Evolutionary conservation across 1,284 basidiomycete species (phyloP).

Genomic region (Mycosarcoma mackinlayi): DNA sequence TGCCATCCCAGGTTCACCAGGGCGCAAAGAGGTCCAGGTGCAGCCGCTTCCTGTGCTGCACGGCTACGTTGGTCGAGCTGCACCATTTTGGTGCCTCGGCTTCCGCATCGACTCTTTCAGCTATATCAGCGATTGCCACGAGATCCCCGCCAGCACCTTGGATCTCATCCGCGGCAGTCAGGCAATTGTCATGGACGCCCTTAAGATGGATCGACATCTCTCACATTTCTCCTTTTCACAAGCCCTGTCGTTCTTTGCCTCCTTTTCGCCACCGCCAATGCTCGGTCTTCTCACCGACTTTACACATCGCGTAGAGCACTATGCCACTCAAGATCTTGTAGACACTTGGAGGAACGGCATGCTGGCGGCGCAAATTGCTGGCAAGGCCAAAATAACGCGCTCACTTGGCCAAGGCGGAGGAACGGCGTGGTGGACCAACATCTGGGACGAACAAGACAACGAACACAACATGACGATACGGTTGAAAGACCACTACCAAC

Average conservation of each 20-base stretch:
- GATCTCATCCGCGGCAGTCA: conserved; percentile 49
- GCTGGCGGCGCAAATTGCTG: conserved; percentile 24
- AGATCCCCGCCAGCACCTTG: conserved; percentile 47
- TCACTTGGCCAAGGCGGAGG: conserved; percentile 45
- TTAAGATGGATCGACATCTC: conserved; percentile 59
- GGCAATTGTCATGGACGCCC: conserved; percentile 58
- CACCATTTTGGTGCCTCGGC: conserved; percentile 60
- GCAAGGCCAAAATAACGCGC: neutral
- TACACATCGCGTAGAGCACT: conserved; percentile 60
- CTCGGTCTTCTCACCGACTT: conserved; percentile 62
- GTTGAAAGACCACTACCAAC: conserved; percentile 4
- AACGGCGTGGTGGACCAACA: conserved; percentile 47
- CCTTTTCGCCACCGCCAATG: conserved; percentile 29
- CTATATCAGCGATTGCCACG: conserved; percentile 64
- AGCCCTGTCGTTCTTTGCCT: conserved; percentile 46
- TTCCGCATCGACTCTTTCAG: conserved; percentile 63
- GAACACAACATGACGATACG: conserved; percentile 36
- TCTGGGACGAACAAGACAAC: conserved; percentile 55
- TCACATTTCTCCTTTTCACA: conserved; percentile 63
- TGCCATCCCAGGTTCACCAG: conserved; percentile 20
- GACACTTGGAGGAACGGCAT: conserved; percentile 37
- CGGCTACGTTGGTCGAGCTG: conserved; percentile 41
- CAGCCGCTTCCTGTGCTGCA: conserved; percentile 59
- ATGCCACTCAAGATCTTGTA: conserved; percentile 42
- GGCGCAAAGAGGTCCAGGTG: conserved; percentile 26